Base-by-base conservation (phyloP, 2,329 filamentous ascomycete genomes). In the Microcyclospora pomicola region DNA sequence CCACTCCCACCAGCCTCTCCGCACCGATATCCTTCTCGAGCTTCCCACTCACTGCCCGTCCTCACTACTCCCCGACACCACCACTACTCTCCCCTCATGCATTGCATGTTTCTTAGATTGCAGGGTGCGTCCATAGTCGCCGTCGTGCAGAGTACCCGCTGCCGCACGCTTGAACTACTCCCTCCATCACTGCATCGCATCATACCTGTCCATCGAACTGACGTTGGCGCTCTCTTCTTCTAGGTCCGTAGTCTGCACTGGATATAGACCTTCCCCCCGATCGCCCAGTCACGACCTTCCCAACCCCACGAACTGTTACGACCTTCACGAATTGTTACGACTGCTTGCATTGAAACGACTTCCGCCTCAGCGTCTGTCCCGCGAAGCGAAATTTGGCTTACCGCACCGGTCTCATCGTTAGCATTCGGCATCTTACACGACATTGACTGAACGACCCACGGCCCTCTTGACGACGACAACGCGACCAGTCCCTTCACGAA, bases 101-200 rank as follows among this genome's bases (percentile, higher is more conserved):
- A 56, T 54, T 54, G 52, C 53, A 54, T 56, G n/a, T 49, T 48
- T 41, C 44, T 48, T 54, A 52, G 47, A 53, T 45, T 45, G 52
- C 48, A 47, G 46, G 54, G 52, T 55, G 54, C 54, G 52, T 55
- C 44, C 43, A 42, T 52, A 49, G 50, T 51, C 46, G 47, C 48
- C 50, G 49, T 49, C 49, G 47, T 55, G 51, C 53, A 54, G 45
- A 41, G 35, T 24, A 44, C 38, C 43, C 44, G 42, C 48, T 42
- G 44, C 48, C 31, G 27, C 31, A 15, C 31, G 19, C 28, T 32
- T 40, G 24, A 24, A 24, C 19, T 24, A 24, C 19, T 24, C 19
- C 9, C 30, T 31, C 6, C 14, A 31, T 9, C 30, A 31, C 14
- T 6, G 5, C 12, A n/a, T 15, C 30, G 9, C 28, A 31, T 6